Base-by-base conservation (phyloP, 768 basidiomycete species). In the Pulveroboletus sp. region DNA sequence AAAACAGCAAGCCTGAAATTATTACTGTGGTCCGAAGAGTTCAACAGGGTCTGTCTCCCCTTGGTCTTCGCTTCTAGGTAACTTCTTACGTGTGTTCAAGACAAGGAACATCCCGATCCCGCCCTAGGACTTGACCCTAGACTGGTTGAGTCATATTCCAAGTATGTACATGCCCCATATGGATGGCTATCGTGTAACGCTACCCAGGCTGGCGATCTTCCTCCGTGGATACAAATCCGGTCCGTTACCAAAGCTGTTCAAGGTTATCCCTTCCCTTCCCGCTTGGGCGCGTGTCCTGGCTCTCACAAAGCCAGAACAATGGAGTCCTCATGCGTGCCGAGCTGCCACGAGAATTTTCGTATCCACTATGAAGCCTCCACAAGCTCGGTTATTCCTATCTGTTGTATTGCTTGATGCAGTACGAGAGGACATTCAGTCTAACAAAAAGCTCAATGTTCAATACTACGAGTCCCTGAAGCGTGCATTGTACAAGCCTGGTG, bases 201-300 rank as follows among this genome's bases (percentile, higher is more conserved):
- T 38, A 47, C 21, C 26, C 64, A 97, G 95, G 73, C 79, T 97
- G 47, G 96, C 93, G 15, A 69, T 79, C 51, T 82, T 94, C 53
- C 79, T 99, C 30, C 84, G 79, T 38, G 83, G 84, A 49, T 97
- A 99, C 75, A 91, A 88, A 60, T 93, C 93, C 13, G 94, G 94
- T 1, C 84, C 93, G 1, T 78, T 99, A 1, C 96, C 96, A 28
- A 98, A 98, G 72, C 77, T 93, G 4, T 94, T 99, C 82, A 99
- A 99, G 76, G 88, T 99, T 54, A 89, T 99, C 40, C 96, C 96
- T 18, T 88, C 94, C 10, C 82, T 97, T 24, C 89, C 92, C 4
- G 85, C 89, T 53, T 99, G 96, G 96, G 93, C 94, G 9, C 88
- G 93, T 42, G 84, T 98, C 55, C 81, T 99, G 39, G 91, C 94